A percentile compares a stretch with the other conserved stretches of the same genome.
Conservation (phyloP, 2,329 filamentous ascomycete genomes). For the Xylariaceae sp. region DNA sequence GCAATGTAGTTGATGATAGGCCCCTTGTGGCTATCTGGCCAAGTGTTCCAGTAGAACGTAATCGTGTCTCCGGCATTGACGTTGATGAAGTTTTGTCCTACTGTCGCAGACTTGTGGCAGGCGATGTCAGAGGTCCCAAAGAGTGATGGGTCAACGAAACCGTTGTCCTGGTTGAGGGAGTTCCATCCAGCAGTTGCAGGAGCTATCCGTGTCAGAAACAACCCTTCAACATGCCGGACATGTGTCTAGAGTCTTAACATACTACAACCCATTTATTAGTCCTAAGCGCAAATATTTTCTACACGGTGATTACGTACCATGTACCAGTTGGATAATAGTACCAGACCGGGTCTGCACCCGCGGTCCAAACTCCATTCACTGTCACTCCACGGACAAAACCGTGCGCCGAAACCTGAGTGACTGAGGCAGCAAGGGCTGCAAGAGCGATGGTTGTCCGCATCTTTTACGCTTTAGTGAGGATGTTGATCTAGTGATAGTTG, state of each 20-base stretch:
- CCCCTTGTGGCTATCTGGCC: conserved; percentile 39
- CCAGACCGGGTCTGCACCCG: conserved; percentile 24
- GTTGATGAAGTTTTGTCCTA: conserved; percentile 37
- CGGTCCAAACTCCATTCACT: conserved; percentile 22
- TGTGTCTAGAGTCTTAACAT: no score
- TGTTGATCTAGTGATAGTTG: no score
- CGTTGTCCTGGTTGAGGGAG: conserved; percentile 36
- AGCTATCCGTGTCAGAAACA: neutral
- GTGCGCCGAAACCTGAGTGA: conserved; percentile 18
- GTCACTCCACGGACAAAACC: conserved; percentile 25
- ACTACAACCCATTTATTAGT: no score
- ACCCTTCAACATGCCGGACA: no score
- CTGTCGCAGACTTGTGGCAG: conserved; percentile 44
- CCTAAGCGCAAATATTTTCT: no score
- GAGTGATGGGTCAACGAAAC: conserved; percentile 44
- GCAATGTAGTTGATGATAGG: conserved; percentile 36
- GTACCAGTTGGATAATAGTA: conserved; percentile 19
- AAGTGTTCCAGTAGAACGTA: conserved; percentile 39
- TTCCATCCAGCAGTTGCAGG: conserved; percentile 23
- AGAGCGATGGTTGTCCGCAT: conserved; percentile 15
- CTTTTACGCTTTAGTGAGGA: neutral
- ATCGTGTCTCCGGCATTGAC: conserved; percentile 35
- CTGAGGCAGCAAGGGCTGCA: conserved; percentile 14
- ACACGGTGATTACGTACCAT: no score
- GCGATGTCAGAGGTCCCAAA: conserved; percentile 42